Conservation (phyloP, 2,329 filamentous ascomycete genomes). For the Phyllosticta ampelicida region DNA sequence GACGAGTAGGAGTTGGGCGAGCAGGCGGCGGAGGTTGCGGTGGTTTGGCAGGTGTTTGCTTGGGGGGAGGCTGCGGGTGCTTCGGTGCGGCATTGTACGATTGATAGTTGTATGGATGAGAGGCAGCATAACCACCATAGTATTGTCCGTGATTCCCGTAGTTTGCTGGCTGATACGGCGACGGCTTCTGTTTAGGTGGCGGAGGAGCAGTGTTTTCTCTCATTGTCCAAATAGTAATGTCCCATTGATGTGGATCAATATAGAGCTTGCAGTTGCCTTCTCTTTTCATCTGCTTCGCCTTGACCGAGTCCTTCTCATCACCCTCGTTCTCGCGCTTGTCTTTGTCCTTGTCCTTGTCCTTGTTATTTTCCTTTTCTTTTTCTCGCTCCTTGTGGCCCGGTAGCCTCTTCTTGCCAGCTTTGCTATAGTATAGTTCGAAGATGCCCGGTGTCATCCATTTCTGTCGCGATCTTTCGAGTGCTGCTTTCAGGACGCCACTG, state of each 20-base stretch:
- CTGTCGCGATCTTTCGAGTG: conserved; percentile 59
- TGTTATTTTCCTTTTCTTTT: conserved; percentile 19
- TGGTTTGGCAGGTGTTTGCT: conserved; percentile 19
- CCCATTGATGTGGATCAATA: conserved; percentile 70
- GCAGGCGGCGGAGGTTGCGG: conserved; percentile 14
- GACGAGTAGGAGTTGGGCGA: conserved; percentile 4
- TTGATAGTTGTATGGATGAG: conserved; percentile 10
- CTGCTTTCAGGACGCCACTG: conserved; percentile 65
- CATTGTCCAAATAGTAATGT: conserved; percentile 62
- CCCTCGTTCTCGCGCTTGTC: conserved; percentile 47
- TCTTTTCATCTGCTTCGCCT: conserved; percentile 32
- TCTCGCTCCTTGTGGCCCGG: conserved; percentile 42
- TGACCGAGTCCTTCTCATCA: conserved; percentile 46
- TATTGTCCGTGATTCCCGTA: conserved; percentile 11
- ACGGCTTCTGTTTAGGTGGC: conserved; percentile 16
- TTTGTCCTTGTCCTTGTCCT: conserved; percentile 40
- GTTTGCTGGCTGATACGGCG: conserved; percentile 21
- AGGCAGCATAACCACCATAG: neutral
- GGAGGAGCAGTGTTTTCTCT: conserved; percentile 50
- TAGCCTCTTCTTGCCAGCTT: conserved; percentile 24
- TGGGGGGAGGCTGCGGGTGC: conserved; percentile 14
- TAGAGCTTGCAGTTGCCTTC: conserved; percentile 51
- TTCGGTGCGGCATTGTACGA: neutral
- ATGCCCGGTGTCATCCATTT: conserved; percentile 27
- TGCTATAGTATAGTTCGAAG: conserved; percentile 28